phyloP scores from a whole-genome alignment of 805 yeast genomes.

The Saccharomycopsis guyanensis region DNA sequence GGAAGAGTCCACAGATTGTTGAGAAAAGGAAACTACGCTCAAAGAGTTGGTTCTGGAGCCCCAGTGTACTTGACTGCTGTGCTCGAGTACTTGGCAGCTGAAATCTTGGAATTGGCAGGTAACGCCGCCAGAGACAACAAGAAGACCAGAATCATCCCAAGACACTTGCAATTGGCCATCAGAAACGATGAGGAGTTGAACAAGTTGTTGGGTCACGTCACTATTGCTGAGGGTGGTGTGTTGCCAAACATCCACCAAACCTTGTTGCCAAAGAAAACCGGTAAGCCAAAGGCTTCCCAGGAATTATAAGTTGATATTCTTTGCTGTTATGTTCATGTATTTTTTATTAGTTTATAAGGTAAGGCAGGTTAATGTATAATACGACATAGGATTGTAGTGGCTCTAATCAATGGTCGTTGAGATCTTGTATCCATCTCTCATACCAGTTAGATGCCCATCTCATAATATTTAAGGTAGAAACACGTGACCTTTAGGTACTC shows the following conservation, averaged over 20 bases:
- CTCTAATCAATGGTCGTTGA: no score
- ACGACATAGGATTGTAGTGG: not conserved
- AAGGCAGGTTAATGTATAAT: not conserved
- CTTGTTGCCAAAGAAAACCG: conserved; percentile 76
- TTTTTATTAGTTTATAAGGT: not conserved
- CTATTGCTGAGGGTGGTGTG: conserved; percentile 99
- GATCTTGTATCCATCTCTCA: no score
- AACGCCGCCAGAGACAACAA: conserved; percentile 99
- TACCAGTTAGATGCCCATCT: no score
- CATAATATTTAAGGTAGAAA: no score
- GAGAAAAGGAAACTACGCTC: conserved; percentile 97
- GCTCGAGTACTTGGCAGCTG: conserved; percentile 94
- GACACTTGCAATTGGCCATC: conserved; percentile 97
- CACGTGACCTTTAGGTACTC: no score
- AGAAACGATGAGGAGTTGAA: conserved; percentile 98
- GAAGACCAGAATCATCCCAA: conserved; percentile 98
- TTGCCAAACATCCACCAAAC: conserved; percentile 94
- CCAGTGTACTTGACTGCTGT: conserved; percentile 97
- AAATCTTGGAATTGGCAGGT: conserved; percentile 96
- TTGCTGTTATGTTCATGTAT: not conserved
- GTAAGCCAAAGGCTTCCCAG: conserved; percentile 57
- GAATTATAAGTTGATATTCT: conserved; percentile 38
- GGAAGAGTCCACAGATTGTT: conserved; percentile 97
- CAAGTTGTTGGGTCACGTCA: conserved; percentile 86
- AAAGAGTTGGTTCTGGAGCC: conserved; percentile 98